These are phyloP conservation scores for Selenicereus undatus DNA, from an alignment of 148 eudicot species.

Conservation along the genomic window DNA sequence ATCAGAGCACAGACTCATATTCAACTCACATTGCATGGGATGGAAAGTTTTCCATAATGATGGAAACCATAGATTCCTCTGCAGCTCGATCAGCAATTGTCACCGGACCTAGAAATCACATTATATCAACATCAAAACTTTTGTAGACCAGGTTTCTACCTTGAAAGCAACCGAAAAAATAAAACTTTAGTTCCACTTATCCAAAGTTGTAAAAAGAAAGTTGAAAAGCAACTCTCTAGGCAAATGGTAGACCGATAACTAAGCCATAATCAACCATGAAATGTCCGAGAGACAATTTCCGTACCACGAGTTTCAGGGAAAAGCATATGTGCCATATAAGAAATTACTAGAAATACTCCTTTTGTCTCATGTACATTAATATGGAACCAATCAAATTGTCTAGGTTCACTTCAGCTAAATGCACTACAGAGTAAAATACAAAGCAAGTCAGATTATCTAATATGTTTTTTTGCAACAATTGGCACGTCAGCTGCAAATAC, in stretches of 20 bases:
- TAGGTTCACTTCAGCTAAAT: background rate
- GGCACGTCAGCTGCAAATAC: background rate
- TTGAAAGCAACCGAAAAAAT: background rate
- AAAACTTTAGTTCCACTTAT: background rate
- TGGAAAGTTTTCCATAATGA: conserved; percentile 57
- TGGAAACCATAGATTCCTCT: conserved; percentile 76
- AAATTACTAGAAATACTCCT: background rate
- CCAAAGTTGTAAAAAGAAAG: background rate
- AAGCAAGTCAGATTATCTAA: too few relatives aligned
- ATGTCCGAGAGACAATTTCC: background rate
- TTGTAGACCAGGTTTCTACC: background rate
- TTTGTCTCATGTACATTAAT: background rate
- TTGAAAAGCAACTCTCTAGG: background rate
- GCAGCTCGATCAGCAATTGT: conserved; percentile 92
- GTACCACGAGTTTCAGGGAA: background rate
- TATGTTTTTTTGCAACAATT: background rate
- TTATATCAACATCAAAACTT: conserved; percentile 11
- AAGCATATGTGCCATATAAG: background rate
- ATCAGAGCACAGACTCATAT: background rate
- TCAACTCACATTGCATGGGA: conserved; percentile 83
- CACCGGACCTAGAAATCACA: conserved; percentile 69
- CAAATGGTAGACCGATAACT: background rate
- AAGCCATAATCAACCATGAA: background rate
- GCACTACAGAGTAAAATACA: background rate
- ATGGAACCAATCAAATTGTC: background rate